A percentile compares a stretch with the other conserved stretches of the same genome.
Evolutionary conservation across 1,139 yeast genomes (phyloP).

Genomic region (Barnettozyma hawaiiensis): DNA sequence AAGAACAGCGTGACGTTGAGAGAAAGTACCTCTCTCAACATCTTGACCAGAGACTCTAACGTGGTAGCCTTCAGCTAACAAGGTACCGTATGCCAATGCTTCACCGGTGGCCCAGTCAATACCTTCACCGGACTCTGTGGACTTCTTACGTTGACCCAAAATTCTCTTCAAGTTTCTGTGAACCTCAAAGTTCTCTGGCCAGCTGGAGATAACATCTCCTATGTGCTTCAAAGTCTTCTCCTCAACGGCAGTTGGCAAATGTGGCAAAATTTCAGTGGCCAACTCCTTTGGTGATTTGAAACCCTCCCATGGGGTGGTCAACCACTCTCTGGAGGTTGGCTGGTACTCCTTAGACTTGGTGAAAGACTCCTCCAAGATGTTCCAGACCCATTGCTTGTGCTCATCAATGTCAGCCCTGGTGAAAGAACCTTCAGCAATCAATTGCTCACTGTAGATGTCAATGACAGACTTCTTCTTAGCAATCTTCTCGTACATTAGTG

Average conservation of each 20-base stretch:
- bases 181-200: slow-evolving; percentile 85
- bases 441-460: slow-evolving; percentile 76
- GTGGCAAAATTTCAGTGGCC: slow-evolving; percentile 93
- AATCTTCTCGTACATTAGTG: slow-evolving; percentile 89
- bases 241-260: slow-evolving; percentile 89
- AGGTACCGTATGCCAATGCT: slow-evolving; percentile 94
- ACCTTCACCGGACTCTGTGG: slow-evolving; percentile 85
- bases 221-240: slow-evolving; percentile 66
- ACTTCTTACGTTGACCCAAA: slow-evolving; percentile 77
- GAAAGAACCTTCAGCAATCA: slow-evolving; percentile 82
- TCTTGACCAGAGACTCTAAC: slow-evolving; percentile 98
- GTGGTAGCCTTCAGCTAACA: slow-evolving; percentile 89
- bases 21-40: slow-evolving; percentile 99
- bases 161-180: slow-evolving; percentile 97
- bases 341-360: slow-evolving; percentile 80
- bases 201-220: slow-evolving; percentile 72
- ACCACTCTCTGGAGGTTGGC: slow-evolving; percentile 96
- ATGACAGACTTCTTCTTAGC: slow-evolving; percentile 85
- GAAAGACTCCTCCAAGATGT: slow-evolving; percentile 84
- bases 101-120: slow-evolving; percentile 99
- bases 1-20: slow-evolving; percentile 98
- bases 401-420: slow-evolving; percentile 86
- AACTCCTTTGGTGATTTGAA: slow-evolving; percentile 97
- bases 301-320: slow-evolving; percentile 98
- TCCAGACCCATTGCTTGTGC: slow-evolving; percentile 99